phyloP scores from a whole-genome alignment of 257 asterid genomes.

The Primulina tabacum region DNA sequence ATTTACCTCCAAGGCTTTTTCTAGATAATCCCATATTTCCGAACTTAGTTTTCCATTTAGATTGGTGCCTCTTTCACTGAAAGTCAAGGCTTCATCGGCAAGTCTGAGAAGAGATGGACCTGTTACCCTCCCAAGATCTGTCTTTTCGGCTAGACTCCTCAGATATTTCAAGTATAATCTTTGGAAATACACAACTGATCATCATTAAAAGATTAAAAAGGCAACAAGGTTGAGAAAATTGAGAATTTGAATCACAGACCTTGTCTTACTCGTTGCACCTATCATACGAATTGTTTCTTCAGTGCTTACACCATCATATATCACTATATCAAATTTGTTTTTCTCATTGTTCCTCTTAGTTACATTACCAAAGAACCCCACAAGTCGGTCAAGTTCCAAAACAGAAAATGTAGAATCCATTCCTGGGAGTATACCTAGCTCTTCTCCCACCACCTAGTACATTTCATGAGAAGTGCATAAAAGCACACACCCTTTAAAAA shows the following conservation, averaged over 20 bases:
- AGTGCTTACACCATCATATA: slow-evolving; percentile 80
- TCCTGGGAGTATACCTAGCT: slow-evolving; percentile 96
- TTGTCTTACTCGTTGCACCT: slow-evolving; percentile 78
- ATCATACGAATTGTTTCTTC: slow-evolving; percentile 87
- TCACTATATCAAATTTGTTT: slow-evolving; percentile 55
- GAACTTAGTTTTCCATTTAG: slow-evolving; percentile 69
- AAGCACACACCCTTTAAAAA: slow-evolving; percentile 1
- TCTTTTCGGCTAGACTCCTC: slow-evolving; percentile 78
- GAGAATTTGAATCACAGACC: slow-evolving; percentile 37
- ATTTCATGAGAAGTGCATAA: slow-evolving; percentile 26
- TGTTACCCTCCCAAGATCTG: slow-evolving; percentile 85
- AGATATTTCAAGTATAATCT: slow-evolving; percentile 81
- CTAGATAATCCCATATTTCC: slow-evolving; percentile 75
- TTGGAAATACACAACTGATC: slow-evolving; percentile 21
- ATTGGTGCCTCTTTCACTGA: slow-evolving; percentile 42
- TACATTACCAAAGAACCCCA: slow-evolving; percentile 44
- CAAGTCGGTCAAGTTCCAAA: slow-evolving; percentile 63
- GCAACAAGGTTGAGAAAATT: not conserved
- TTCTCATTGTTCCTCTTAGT: slow-evolving; percentile 34
- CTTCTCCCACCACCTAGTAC: slow-evolving; percentile 86
- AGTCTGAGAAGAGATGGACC: slow-evolving; percentile 89
- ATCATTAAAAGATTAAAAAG: slow-evolving; percentile 13
- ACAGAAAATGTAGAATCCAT: slow-evolving; percentile 92
- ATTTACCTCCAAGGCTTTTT: slow-evolving; percentile 58
- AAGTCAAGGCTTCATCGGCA: slow-evolving; percentile 63